Evolutionary conservation across 352 stramenopile species (phyloP).

Genomic region (Sclerospora graminicola): DNA sequence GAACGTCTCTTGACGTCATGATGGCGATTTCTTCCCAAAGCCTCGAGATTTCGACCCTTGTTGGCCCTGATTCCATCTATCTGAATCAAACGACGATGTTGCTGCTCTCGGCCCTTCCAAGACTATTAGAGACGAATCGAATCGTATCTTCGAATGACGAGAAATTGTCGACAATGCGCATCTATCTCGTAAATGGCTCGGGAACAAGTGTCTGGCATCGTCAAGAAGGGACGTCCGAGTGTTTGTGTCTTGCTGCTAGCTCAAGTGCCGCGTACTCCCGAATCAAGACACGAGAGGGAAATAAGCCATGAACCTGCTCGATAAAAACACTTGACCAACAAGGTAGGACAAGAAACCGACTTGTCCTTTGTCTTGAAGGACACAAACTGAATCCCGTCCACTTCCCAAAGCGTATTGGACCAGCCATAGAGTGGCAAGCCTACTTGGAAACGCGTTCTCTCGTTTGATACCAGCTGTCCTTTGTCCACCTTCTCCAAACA

Average conservation of each 20-base stretch:
- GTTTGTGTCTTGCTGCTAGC: slow-evolving; percentile 24
- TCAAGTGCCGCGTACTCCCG: slow-evolving; percentile 30
- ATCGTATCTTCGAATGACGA: slow-evolving; percentile 5
- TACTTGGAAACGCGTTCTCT: too few species aligned
- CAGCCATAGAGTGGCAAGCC: too few species aligned
- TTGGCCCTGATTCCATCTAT: slow-evolving; percentile 46
- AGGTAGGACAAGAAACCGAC: too few species aligned
- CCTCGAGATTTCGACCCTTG: slow-evolving; percentile 31
- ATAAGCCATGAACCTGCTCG: too few species aligned
- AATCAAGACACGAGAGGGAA: too few species aligned
- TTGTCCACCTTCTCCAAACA: too few species aligned
- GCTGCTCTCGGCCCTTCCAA: slow-evolving; percentile 43
- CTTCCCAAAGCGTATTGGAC: too few species aligned
- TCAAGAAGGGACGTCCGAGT: slow-evolving; percentile 53
- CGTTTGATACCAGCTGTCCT: too few species aligned
- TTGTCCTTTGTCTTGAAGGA: too few species aligned
- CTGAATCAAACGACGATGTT: slow-evolving; percentile 65
- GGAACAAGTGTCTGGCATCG: slow-evolving; percentile 46
- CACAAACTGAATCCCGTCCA: too few species aligned
- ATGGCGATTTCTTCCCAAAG: slow-evolving; percentile 22
- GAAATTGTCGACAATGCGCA: slow-evolving; percentile 46
- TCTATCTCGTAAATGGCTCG: slow-evolving; percentile 38
- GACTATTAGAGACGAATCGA: slow-evolving; percentile 17
- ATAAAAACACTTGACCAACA: too few species aligned
- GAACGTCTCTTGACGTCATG: slow-evolving; percentile 34